Base-by-base conservation (phyloP, 768 basidiomycete genomes). In the Roridomyces roridus region DNA sequence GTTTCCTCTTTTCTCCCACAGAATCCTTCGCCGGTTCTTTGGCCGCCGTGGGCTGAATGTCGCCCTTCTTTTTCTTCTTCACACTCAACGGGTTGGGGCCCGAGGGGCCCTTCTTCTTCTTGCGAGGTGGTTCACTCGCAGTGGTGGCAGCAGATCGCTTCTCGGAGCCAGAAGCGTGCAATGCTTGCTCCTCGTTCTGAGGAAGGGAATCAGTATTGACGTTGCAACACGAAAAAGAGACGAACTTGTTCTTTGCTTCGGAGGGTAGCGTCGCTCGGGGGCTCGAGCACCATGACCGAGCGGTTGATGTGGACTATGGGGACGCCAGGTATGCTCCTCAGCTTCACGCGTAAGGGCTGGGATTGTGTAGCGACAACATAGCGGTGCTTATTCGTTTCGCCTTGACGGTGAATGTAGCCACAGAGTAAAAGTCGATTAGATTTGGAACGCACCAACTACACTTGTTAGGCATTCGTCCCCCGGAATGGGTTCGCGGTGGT, bases 301-400 rank as follows among this genome's bases (percentile, higher is more conserved):
- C 92, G 90, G 66, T 94, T 96, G 57, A 97, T 81, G 70, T 97
- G 96, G 35, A 98, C 78, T 58, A 98, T 83, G 0, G 97, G 97
- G 0, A 94, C 87, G 2, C 86, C 96, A 10, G 95, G 90, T 35
- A 97, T 81, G 5, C 68, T 71, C 15, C 95, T 86, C 42, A 98
- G 78, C 53, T 79, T 77, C 24, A 74, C 72, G 4, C 96, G 86
- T 3, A 98, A 85, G 6, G 83, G 72, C 31, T 85, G 81, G 0
- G 88, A 92, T 69, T 96, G 94, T 0, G 92, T 86, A 23, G 93
- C 93, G 49, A 98, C 76, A 26, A 94, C 86, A 73, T 98, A 98
- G 39, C 95, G 87, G 72, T 97, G 94, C 70, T 92, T 92, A 68
- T 99, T 99, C 24, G 84, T 80, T 20, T 85, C 83, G 18, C 92